phyloP scores from a whole-genome alignment of 768 basidiomycete species.

The Lentinula edodes region DNA sequence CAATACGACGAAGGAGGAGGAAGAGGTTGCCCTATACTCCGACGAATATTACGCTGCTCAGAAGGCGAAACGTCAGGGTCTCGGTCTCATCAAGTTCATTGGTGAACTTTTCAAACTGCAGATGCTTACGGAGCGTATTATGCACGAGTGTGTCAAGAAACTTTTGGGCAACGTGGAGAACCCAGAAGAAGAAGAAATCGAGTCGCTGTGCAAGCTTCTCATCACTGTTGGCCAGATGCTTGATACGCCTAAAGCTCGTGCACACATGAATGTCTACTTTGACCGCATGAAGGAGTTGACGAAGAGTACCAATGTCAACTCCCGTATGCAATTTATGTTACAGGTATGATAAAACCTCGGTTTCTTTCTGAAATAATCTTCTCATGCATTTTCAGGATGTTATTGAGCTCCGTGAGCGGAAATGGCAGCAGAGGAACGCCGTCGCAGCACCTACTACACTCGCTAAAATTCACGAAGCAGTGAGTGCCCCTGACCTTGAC shows the following conservation, averaged over 20 bases:
- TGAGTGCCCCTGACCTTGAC: conserved; percentile 28
- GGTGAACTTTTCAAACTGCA: conserved; percentile 98
- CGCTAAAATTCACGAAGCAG: conserved; percentile 82
- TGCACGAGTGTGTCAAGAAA: conserved; percentile 98
- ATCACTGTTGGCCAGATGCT: conserved; percentile 82
- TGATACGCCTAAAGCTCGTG: conserved; percentile 75
- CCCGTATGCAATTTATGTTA: conserved; percentile 94
- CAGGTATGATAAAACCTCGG: conserved; percentile 49
- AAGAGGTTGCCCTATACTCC: conserved; percentile 78
- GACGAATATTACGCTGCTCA: conserved; percentile 96
- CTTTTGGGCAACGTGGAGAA: conserved; percentile 88
- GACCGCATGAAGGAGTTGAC: conserved; percentile 79
- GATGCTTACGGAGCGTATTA: conserved; percentile 97
- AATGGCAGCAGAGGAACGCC: conserved; percentile 71
- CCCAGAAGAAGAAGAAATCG: conserved; percentile 97
- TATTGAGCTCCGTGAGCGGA: conserved; percentile 78
- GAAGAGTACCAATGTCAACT: conserved; percentile 67
- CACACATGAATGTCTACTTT: conserved; percentile 93
- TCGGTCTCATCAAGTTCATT: conserved; percentile 96
- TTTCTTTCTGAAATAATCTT: conserved; percentile 5
- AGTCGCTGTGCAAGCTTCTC: conserved; percentile 90
- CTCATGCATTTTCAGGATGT: conserved; percentile 58
- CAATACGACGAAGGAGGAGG: conserved; percentile 51
- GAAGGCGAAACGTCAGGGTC: conserved; percentile 95
- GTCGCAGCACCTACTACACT: conserved; percentile 82